Percentiles rank a stretch among this genome's conserved stretches.
Conservation (phyloP, 225 moss, liverwort and hornwort species). For the Sphagnum contortum region DNA sequence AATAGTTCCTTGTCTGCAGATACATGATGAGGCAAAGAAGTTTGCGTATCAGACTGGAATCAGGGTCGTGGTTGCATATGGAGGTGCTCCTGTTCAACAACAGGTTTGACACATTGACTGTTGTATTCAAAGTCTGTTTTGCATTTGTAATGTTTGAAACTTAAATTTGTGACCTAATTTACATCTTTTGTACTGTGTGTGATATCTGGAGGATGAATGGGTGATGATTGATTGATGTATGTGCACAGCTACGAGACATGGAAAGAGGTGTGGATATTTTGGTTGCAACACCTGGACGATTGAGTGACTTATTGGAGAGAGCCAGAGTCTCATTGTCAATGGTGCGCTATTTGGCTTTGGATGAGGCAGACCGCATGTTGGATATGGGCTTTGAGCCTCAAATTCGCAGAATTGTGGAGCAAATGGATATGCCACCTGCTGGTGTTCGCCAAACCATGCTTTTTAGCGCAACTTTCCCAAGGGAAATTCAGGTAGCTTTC, state of each 20-base stretch:
- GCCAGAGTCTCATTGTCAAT: slow-evolving; percentile 81
- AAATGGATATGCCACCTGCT: slow-evolving; percentile 1
- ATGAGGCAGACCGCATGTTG: slow-evolving; percentile 5
- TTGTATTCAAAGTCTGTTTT: too few relatives aligned
- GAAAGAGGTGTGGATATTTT: slow-evolving; percentile 94
- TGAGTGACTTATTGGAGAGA: slow-evolving; percentile 81
- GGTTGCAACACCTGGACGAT: slow-evolving; percentile 85
- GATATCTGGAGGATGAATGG: neutral
- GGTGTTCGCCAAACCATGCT: neutral
- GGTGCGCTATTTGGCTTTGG: slow-evolving; percentile 28
- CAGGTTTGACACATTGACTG: slow-evolving; percentile 31
- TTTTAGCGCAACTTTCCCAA: slow-evolving; percentile 2
- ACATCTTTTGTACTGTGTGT: neutral
- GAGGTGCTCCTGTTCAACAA: slow-evolving; percentile 82
- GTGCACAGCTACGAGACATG: slow-evolving; percentile 70
- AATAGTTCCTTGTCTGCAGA: slow-evolving; percentile 29
- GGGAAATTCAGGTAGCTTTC: slow-evolving; percentile 52
- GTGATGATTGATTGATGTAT: too few relatives aligned
- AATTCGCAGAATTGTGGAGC: slow-evolving; percentile 1
- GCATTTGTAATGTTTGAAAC: too few relatives aligned
- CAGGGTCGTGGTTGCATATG: slow-evolving; percentile 89
- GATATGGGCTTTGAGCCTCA: slow-evolving; percentile 64
- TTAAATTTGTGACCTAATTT: too few relatives aligned
- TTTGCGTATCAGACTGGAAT: slow-evolving; percentile 98
- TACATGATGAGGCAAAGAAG: slow-evolving; percentile 97